Conservation (phyloP, 768 basidiomycete genomes). For the Amanita thiersii region DNA sequence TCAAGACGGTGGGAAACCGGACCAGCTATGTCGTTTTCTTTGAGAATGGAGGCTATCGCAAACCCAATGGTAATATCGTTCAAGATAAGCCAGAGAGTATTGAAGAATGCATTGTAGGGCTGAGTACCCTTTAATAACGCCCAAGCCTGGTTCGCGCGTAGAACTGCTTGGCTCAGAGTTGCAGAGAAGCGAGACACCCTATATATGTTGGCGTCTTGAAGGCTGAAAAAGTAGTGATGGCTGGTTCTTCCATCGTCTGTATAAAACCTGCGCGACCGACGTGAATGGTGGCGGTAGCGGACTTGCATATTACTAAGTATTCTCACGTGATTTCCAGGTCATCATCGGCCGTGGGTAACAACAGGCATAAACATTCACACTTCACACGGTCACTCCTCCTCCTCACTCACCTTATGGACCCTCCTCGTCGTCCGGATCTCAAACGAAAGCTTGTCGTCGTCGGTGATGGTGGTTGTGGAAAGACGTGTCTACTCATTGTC, state of each 20-base stretch:
- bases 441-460: constrained; percentile 88
- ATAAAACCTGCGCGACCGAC: constrained; percentile 7
- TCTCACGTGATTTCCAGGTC: too few species aligned
- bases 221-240: background rate
- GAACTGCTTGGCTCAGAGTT: background rate
- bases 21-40: constrained; percentile 25
- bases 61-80: constrained; percentile 87
- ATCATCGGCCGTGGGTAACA: too few species aligned
- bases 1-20: background rate
- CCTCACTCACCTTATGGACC: constrained; percentile 2
- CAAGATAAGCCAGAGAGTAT: constrained; percentile 81
- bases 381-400: background rate
- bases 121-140: background rate
- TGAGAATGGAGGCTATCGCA: constrained; percentile 62
- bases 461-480: constrained; percentile 84
- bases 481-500: constrained; percentile 94
- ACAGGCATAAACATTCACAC: too few species aligned
- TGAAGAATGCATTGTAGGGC: constrained; percentile 51
- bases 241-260: constrained; percentile 2
- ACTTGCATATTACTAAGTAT: constrained; percentile 4
- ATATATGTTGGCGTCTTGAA: background rate
- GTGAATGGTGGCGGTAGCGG: constrained; percentile 1
- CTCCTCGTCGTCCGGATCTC: constrained; percentile 56
- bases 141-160: background rate
- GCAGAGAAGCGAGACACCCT: constrained; percentile 2